Conservation (phyloP, 306 rosid species). For the Parietaria judaica region DNA sequence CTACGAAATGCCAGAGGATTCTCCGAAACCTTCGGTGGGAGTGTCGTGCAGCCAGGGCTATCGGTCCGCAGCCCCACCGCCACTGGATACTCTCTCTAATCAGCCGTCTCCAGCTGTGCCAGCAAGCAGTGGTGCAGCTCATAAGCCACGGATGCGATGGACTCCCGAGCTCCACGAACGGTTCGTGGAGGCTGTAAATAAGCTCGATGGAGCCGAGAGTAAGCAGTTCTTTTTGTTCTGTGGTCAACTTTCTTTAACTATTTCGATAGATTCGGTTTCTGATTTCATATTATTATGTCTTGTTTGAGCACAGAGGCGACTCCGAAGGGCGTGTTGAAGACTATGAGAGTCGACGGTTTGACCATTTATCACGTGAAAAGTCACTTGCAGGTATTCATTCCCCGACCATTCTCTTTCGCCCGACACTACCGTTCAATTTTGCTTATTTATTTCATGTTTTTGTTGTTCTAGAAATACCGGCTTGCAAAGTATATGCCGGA, state of each 20-base stretch:
- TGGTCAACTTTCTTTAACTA: too few species aligned
- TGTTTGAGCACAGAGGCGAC: conserved; percentile 34
- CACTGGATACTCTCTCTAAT: conserved; percentile 16
- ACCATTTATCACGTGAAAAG: conserved; percentile 44
- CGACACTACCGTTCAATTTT: neutral
- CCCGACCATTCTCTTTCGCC: neutral
- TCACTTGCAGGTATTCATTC: conserved; percentile 32
- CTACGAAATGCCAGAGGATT: conserved; percentile 20
- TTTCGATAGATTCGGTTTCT: too few species aligned
- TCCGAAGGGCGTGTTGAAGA: conserved; percentile 34
- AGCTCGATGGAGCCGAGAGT: conserved; percentile 41
- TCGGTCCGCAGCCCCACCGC: conserved; percentile 11
- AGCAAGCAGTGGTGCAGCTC: conserved; percentile 12
- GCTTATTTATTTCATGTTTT: conserved; percentile 13
- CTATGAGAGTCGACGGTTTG: conserved; percentile 31
- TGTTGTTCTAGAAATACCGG: conserved; percentile 31
- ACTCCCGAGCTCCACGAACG: conserved; percentile 35
- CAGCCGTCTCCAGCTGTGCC: conserved; percentile 26
- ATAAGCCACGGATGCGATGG: conserved; percentile 37
- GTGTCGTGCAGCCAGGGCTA: conserved; percentile 15
- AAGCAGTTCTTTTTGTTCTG: conserved; percentile 6
- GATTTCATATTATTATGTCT: too few species aligned
- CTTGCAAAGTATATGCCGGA: conserved; percentile 36
- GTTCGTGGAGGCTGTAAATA: conserved; percentile 32
- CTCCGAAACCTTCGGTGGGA: conserved; percentile 17